Evolutionary conservation across 495 filamentous ascomycete genomes (phyloP), one percentile per base, ranked within the genome.

Genomic region (Emericellopsis terricola): DNA sequence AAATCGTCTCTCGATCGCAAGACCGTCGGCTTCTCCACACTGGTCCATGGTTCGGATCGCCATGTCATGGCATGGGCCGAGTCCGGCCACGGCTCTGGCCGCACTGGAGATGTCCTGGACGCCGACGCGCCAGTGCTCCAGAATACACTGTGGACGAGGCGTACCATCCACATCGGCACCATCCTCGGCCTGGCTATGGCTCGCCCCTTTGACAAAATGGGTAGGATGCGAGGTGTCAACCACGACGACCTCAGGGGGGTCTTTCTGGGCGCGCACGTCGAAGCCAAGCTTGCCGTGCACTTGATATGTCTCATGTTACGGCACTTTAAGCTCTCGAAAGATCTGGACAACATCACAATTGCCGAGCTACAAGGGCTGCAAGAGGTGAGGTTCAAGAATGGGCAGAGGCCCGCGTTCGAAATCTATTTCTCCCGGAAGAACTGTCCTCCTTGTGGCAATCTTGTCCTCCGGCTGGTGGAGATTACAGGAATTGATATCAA

Each of bases 341-440:
- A 35, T 15, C 18, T 35, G 6, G 33, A 35, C 7, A 27, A 35
- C 18, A 15, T 35, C 20, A 15, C 19, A 15, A 19, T 17, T 9
- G n/a, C 8, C 2, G 13, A 35, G 6, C 33, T 35, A 2, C 17
- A 16, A 4, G 14, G 5, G 20, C 21, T 35, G 9, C 33, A 23
- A 1, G 4, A 17, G 13, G 33, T 23, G 14, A 1, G 8, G 1
- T 35, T 19, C 20, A 15, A 14, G 2, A 23, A 35, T 10, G 33
- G 33, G 19, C 17, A 19, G 6, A 23, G 16, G 14, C 33, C 33
- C 18, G 20, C 33, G n/a, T 35, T 35, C n/a, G 33, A 35, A 15
- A 28, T 35, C 17, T 35, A 35, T 23, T 26, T 35, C 24, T 35
- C 33, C 19, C 33, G 33, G 13, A 35, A 35, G 7, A 23, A 23